Evolutionary conservation across 2,329 filamentous ascomycete genomes (phyloP), one percentile per base, ranked within the genome.

Genomic region (Cladophialophora immunda): DNA sequence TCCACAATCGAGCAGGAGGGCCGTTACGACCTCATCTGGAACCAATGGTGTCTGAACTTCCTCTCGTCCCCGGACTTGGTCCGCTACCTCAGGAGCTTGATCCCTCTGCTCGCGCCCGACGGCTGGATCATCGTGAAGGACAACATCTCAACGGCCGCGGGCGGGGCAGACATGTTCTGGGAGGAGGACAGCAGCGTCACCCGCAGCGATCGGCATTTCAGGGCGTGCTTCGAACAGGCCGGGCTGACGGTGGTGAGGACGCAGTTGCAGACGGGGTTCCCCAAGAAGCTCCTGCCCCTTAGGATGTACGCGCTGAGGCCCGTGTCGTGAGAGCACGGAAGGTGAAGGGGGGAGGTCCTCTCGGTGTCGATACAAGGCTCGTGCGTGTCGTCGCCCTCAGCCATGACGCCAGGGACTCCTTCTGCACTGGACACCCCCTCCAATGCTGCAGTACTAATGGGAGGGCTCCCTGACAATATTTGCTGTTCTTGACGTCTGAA

Each of bases 1-100:
- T 5, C 11, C 54, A 25, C 19, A 9, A 27, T 9, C 19, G 15
- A 45, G 22, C 34, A n/a, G 2, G 55, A n/a, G 13, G 34, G 22
- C 22, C 54, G 22, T 13, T 97, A 97, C 78, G 90, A 94, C 76
- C 78, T 97, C 54, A 88, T 97, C 68, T 97, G 92, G 92, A 90
- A 87, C 60, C 94, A 97, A 78, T 97, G 94, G 93, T 97, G 93
- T 78, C 79, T 94, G 7, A 91, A 92, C 27, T 90, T 97, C 77
- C 81, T 97, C 62, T 93, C 87, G 0, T 93, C 97, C 75, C 79
- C 78, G 7, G 88, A 96, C 76, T 76, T 97, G 3, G 82, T 91
- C 0, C 81, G 80, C 1, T 97, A 90, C 74, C 78, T 97, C 17
- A 72, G 80, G 64, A 83, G 87, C 29, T 92, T 92, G 76, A 85